These are phyloP conservation scores for Oryza nivara DNA, from an alignment of 176 grass and related monocot genomes.

Conservation along the genomic window DNA sequence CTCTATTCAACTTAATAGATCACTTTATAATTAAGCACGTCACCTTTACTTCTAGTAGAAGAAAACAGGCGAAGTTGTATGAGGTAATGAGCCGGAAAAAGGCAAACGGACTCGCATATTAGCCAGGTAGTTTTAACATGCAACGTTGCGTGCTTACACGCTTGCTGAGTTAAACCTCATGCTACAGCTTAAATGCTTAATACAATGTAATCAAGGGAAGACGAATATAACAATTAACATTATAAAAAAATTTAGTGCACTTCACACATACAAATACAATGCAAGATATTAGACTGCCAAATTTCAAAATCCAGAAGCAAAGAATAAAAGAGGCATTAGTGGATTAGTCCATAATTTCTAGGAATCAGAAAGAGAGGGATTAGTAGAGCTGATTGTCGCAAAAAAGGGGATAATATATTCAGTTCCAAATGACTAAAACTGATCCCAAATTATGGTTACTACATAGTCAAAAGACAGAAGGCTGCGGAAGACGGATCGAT, in stretches of 20 bases:
- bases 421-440: constrained; percentile 40
- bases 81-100: too few species aligned
- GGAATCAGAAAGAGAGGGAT: neutral
- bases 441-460: constrained; percentile 47
- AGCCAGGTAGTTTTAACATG: too few species aligned
- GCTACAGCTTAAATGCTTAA: neutral
- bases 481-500: constrained; percentile 16
- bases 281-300: neutral
- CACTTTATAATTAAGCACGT: too few species aligned
- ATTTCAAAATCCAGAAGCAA: neutral
- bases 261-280: neutral
- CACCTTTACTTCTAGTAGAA: too few species aligned
- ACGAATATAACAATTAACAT: too few species aligned
- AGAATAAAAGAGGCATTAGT: neutral
- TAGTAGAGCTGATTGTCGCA: neutral
- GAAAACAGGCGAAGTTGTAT: too few species aligned
- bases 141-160: too few species aligned
- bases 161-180: neutral
- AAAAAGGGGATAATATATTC: constrained; percentile 25
- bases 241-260: neutral
- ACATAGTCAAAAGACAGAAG: constrained; percentile 44
- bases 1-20: too few species aligned
- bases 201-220: neutral
- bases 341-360: neutral
- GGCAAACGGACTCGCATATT: too few species aligned